phyloP scores from a whole-genome alignment of 208 protist genomes.

The Wallacemonas sp. region DNA sequence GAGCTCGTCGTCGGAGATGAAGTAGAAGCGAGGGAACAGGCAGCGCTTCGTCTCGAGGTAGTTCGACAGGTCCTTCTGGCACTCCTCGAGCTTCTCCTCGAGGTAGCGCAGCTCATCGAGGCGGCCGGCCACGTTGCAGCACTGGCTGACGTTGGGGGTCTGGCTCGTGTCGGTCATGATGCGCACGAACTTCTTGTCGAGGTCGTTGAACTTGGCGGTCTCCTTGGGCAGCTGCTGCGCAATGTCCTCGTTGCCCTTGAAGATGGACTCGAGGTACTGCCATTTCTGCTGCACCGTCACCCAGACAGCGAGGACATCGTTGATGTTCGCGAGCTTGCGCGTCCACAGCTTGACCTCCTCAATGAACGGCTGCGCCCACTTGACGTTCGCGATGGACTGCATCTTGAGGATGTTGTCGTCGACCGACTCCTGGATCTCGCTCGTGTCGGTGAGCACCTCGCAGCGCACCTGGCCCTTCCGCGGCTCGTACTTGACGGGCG shows the following conservation, averaged over 20 bases:
- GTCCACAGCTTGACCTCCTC: slow-evolving; percentile 97
- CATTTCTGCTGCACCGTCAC: slow-evolving; percentile 98
- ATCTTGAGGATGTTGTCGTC: slow-evolving; percentile 99
- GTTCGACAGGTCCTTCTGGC: slow-evolving; percentile 98
- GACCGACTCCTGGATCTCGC: slow-evolving; percentile 96
- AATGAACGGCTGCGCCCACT: slow-evolving; percentile 97
- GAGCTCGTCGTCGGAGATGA: slow-evolving; percentile 99
- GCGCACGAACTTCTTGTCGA: slow-evolving; percentile 97
- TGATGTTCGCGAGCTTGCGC: slow-evolving; percentile 94
- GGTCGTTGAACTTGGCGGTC: slow-evolving; percentile 96
- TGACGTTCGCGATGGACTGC: slow-evolving; percentile 96
- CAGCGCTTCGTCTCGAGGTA: slow-evolving; percentile 98
- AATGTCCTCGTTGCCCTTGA: slow-evolving; percentile 99
- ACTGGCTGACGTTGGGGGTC: slow-evolving; percentile 92
- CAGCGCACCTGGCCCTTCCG: slow-evolving; percentile 85
- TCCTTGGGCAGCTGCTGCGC: slow-evolving; percentile 98
- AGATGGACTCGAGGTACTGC: slow-evolving; percentile 99
- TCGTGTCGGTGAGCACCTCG: slow-evolving; percentile 94
- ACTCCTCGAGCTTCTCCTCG: slow-evolving; percentile 95
- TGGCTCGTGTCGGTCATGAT: slow-evolving; percentile 96
- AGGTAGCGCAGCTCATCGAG: slow-evolving; percentile 94
- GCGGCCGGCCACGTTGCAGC: slow-evolving; percentile 92
- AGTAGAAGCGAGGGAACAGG: slow-evolving; percentile 99
- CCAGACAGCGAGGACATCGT: slow-evolving; percentile 97
- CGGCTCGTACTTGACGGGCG: slow-evolving; percentile 89